Evolutionary conservation across 768 basidiomycete species (phyloP).

Genomic region (Phaeolepiota aurea): DNA sequence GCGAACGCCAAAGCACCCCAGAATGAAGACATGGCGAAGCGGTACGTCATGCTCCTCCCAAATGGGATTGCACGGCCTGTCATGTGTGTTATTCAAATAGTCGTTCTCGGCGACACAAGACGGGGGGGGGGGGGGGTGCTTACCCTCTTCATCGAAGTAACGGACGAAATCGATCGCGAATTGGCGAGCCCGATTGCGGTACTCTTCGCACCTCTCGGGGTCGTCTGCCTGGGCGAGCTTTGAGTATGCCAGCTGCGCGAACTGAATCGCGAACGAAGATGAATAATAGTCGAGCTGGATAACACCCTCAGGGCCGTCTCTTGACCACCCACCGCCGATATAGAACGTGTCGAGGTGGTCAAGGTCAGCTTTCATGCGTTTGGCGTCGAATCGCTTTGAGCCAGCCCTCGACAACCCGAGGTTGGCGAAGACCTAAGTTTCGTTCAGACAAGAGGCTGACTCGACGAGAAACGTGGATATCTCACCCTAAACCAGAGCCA

Average conservation of each 20-base stretch:
- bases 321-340: conserved; percentile 67
- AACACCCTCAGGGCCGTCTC: conserved; percentile 71
- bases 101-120: too few species aligned
- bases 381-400: conserved; percentile 44
- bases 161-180: conserved; percentile 68
- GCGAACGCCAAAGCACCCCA: conserved; percentile 72
- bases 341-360: conserved; percentile 77
- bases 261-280: conserved; percentile 74
- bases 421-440: conserved; percentile 59
- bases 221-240: conserved; percentile 56
- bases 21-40: conserved; percentile 78
- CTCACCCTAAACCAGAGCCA: conserved; percentile 75
- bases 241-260: conserved; percentile 63
- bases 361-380: conserved; percentile 64
- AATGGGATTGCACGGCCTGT: conserved; percentile 69
- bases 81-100: too few species aligned
- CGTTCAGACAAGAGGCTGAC: background rate
- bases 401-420: conserved; percentile 59
- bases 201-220: conserved; percentile 56
- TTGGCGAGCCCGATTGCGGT: conserved; percentile 48
- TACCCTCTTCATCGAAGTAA: conserved; percentile 70
- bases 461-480: background rate
- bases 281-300: conserved; percentile 77
- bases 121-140: too few species aligned
- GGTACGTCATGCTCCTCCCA: conserved; percentile 68